Conservation (phyloP, 768 basidiomycete genomes). For the Crassisporium funariophilum region DNA sequence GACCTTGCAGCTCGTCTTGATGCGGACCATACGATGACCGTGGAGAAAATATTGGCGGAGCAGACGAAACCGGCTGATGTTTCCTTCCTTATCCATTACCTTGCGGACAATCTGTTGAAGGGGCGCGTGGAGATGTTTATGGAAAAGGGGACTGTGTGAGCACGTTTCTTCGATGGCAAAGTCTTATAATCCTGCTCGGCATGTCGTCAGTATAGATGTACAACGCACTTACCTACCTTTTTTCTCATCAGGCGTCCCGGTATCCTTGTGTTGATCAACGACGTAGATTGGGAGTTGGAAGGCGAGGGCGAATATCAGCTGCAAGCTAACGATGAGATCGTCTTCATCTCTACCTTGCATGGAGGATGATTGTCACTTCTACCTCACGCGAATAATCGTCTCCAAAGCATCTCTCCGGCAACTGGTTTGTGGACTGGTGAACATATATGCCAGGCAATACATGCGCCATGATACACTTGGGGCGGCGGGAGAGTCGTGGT, state of each 20-base stretch:
- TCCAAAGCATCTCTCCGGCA: too few species aligned
- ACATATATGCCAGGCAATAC: too few species aligned
- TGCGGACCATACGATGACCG: conserved; percentile 26
- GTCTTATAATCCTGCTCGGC: neutral
- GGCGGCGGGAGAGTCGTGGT: too few species aligned
- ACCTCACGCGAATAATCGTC: neutral
- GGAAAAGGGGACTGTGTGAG: conserved; percentile 85
- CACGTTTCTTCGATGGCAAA: conserved; percentile 10
- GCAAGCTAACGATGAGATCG: conserved; percentile 81
- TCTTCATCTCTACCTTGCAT: conserved; percentile 96
- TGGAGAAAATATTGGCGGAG: conserved; percentile 10
- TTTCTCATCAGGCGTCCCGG: conserved; percentile 76
- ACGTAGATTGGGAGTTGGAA: conserved; percentile 97
- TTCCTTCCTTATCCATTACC: conserved; percentile 74
- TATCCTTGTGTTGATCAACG: conserved; percentile 94
- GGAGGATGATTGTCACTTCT: conserved; percentile 61
- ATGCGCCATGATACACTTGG: too few species aligned
- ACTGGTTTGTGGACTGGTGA: too few species aligned
- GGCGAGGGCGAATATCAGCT: conserved; percentile 88
- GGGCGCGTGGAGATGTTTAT: conserved; percentile 90
- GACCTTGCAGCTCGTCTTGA: too few species aligned
- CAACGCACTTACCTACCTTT: neutral
- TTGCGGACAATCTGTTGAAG: conserved; percentile 75
- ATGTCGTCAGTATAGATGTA: neutral
- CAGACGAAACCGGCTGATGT: conserved; percentile 58